Conservation (phyloP, 331 rosid genomes). For the Acacia pycnantha region DNA sequence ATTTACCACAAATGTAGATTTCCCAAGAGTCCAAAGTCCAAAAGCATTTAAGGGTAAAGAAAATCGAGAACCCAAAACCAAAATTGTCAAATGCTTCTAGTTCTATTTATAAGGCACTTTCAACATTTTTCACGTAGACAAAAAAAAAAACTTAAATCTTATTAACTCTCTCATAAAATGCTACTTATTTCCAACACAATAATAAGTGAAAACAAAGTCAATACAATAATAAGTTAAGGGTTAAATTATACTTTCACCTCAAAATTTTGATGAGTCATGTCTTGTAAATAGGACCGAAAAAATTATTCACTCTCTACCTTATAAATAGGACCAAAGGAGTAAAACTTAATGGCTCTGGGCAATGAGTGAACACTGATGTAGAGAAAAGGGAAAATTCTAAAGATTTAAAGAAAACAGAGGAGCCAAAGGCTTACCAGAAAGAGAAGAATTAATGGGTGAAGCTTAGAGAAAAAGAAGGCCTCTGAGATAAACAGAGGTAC, state of each 20-base stretch:
- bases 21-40: slow-evolving; percentile 1
- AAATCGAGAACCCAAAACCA: slow-evolving; percentile 2
- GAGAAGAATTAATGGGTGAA: slow-evolving; percentile 13
- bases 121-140: too few species aligned
- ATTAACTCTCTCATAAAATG: too few species aligned
- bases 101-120: too few species aligned
- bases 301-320: rapidly evolving
- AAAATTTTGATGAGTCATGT: too few species aligned
- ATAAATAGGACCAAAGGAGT: background rate
- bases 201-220: too few species aligned
- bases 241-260: too few species aligned
- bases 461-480: slow-evolving; percentile 23
- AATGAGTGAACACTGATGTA: background rate
- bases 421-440: slow-evolving; percentile 39
- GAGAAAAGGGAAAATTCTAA: slow-evolving; percentile 6
- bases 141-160: too few species aligned
- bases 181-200: too few species aligned
- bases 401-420: slow-evolving; percentile 16
- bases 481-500: slow-evolving; percentile 28
- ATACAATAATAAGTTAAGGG: rapidly evolving
- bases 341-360: slow-evolving; percentile 9
- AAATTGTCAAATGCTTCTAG: background rate
- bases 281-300: too few species aligned
- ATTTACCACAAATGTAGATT: slow-evolving; percentile 30
- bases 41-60: slow-evolving; percentile 13